These are phyloP conservation scores for Spergularia marina DNA, from an alignment of 148 eudicot species.

Conservation along the genomic window DNA sequence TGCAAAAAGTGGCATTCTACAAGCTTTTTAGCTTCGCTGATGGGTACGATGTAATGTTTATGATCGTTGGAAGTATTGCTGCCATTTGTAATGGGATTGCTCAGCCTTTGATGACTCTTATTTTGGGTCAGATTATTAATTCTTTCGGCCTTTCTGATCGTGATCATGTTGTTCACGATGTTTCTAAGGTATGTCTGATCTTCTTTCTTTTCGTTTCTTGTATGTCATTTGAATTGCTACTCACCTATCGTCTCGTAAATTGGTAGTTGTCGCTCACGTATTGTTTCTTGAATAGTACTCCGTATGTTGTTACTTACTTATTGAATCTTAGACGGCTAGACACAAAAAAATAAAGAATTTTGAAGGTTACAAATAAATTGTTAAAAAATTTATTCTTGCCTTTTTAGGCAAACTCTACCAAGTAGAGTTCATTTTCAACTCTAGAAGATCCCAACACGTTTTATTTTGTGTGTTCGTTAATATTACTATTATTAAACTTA, in stretches of 20 bases:
- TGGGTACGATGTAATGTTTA: constrained; percentile 41
- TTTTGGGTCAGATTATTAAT: constrained; percentile 57
- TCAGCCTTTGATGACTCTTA: constrained; percentile 67
- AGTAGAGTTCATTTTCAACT: no score
- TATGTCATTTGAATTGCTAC: background rate
- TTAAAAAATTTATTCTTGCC: no score
- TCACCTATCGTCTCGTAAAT: background rate
- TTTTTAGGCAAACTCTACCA: no score
- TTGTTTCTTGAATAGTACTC: no score
- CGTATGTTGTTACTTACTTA: no score
- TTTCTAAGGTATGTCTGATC: constrained; percentile 52
- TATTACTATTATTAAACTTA: no score
- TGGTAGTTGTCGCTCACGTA: background rate
- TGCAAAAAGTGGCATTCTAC: constrained; percentile 44
- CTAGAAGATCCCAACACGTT: no score
- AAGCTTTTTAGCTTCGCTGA: constrained; percentile 59
- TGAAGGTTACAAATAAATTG: no score
- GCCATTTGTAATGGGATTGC: constrained; percentile 56
- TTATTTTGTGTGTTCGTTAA: no score
- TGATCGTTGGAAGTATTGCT: constrained; percentile 53
- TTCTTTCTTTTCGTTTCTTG: no score
- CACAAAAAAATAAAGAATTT: no score
- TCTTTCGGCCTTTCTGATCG: constrained; percentile 48
- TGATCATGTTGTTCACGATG: constrained; percentile 44
- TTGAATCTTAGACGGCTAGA: no score